Conservation (phyloP, 441 rosid species). For the Gossypium armourianum region DNA sequence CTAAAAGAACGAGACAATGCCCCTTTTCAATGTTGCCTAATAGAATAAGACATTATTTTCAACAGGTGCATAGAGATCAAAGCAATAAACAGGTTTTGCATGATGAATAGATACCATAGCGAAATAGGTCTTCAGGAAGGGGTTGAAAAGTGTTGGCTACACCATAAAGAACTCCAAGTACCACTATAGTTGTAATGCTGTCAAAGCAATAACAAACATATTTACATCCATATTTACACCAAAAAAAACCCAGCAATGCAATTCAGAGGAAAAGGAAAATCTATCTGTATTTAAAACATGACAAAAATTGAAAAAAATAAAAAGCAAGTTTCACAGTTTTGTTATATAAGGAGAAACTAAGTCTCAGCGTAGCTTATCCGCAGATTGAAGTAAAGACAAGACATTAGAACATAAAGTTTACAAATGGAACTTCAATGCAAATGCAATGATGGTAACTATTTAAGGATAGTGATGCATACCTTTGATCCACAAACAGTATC, state of each 20-base stretch:
- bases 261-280: neutral
- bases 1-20: neutral
- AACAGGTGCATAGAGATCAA: neutral
- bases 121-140: conserved; percentile 63
- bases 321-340: neutral
- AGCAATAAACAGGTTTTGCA: neutral
- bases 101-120: conserved; percentile 45
- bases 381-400: neutral
- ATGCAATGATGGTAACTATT: neutral
- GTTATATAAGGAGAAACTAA: neutral
- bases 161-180: conserved; percentile 41
- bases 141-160: conserved; percentile 46
- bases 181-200: conserved; percentile 68
- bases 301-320: neutral
- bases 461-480: conserved; percentile 32
- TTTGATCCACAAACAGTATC: conserved; percentile 62
- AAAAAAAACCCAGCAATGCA: neutral
- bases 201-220: conserved; percentile 24
- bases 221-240: neutral
- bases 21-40: neutral
- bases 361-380: neutral
- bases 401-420: neutral
- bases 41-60: neutral
- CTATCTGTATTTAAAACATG: neutral
- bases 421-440: neutral